These are phyloP conservation scores for Saksenaea oblongispora DNA, from an alignment of 371 early-diverging fungal genomes.

Conservation along the genomic window DNA sequence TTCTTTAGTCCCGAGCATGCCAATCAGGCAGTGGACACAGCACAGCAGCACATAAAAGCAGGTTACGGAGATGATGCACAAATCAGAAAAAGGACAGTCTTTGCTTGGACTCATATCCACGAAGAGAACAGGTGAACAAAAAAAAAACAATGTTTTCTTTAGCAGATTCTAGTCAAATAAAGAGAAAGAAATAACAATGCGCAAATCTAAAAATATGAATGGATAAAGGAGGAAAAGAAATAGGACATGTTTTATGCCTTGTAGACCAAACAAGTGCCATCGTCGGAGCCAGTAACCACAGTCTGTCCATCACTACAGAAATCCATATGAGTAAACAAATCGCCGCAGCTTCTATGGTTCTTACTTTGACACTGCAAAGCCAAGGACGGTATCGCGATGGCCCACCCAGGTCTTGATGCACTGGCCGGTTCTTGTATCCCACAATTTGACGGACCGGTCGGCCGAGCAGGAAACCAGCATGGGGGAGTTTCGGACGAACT, in stretches of 20 bases:
- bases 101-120: not conserved
- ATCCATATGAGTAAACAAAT: not conserved
- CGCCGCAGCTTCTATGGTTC: not conserved
- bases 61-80: not conserved
- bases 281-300: slow-evolving; percentile 80
- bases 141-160: not conserved
- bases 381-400: slow-evolving; percentile 86
- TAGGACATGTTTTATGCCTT: slow-evolving; percentile 34
- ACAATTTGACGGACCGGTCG: slow-evolving; percentile 78
- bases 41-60: not conserved
- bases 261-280: slow-evolving; percentile 72
- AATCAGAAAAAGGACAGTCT: not conserved
- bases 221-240: not conserved
- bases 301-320: slow-evolving; percentile 66
- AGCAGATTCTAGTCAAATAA: not conserved
- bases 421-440: slow-evolving; percentile 86
- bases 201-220: slow-evolving; percentile 8
- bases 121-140: not conserved
- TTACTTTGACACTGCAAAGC: slow-evolving; percentile 71
- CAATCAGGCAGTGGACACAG: not conserved
- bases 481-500: slow-evolving; percentile 70
- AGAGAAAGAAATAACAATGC: not conserved
- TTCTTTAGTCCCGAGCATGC: not conserved
- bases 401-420: slow-evolving; percentile 76
- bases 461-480: slow-evolving; percentile 71